Conservation (phyloP, 768 basidiomycete genomes). For the Tylopilus felleus region DNA sequence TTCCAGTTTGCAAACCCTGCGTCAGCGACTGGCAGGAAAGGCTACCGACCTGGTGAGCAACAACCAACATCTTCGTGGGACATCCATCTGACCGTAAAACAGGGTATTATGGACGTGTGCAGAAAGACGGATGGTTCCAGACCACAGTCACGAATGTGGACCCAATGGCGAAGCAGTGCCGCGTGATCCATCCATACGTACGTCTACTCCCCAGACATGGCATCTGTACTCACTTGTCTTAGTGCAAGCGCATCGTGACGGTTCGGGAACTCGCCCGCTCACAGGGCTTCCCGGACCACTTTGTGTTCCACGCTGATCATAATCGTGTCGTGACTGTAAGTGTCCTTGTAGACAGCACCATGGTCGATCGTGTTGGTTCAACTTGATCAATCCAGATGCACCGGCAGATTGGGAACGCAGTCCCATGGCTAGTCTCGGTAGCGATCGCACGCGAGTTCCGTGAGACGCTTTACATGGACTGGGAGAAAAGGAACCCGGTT, state of each 20-base stretch:
- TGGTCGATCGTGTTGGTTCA: neutral
- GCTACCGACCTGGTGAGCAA: constrained; percentile 48
- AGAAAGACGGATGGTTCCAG: constrained; percentile 53
- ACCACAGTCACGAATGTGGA: constrained; percentile 79
- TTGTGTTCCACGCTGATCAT: constrained; percentile 53
- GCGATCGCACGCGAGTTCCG: constrained; percentile 67
- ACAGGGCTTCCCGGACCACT: constrained; percentile 79
- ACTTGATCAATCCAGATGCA: constrained; percentile 52
- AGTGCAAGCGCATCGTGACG: constrained; percentile 71
- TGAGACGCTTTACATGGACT: constrained; percentile 48
- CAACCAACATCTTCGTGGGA: neutral
- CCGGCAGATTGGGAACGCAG: constrained; percentile 78
- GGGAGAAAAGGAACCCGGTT: constrained; percentile 35
- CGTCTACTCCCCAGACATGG: constrained; percentile 14
- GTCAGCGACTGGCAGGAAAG: constrained; percentile 51
- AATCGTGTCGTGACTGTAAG: constrained; percentile 60
- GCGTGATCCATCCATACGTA: constrained; percentile 66
- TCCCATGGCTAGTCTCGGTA: constrained; percentile 59
- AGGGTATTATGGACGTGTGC: constrained; percentile 61
- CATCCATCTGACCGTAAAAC: constrained; percentile 13
- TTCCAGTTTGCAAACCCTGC: constrained; percentile 61
- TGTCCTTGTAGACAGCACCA: neutral
- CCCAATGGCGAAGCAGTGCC: constrained; percentile 74
- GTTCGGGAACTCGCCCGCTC: constrained; percentile 76
- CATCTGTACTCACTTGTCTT: neutral